Evolutionary conservation across 345 rosid genomes (phyloP), one percentile per base, ranked within the genome.

Genomic region (Gossypium sturtianum): DNA sequence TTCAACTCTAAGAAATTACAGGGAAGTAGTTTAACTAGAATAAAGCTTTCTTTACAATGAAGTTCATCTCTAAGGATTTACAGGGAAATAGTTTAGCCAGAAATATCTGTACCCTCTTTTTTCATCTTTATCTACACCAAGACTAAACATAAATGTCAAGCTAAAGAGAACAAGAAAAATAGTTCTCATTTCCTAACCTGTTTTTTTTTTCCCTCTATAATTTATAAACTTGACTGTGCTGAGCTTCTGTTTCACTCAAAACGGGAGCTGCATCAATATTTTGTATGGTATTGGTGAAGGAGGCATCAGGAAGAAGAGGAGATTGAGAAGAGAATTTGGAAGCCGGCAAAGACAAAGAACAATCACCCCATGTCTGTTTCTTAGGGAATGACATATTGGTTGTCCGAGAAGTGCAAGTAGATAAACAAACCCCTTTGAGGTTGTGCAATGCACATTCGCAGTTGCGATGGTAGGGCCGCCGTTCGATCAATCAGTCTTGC

Each of bases 401-500:
- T 60, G 59, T 25, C 2, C 27, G 53, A 2, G 63, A 73, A 76
- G 2, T 51, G n/a, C 72, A 68, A 16, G 77, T 38, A 27, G 63
- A 49, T 56, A 67, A 69, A 27, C 54, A 61, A 57, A 59, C 72
- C 0, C 78, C 76, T 54, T 82, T 56, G 4, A 71, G 56, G 13
- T 82, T 80, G 63, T 84, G 87, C 38, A 84, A 73, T 1, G 82
- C 86, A 34, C 87, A 86, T 62, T 67, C 17, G 52, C 89, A 86
- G 15, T 86, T 76, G 25, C 80, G 77, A 58, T 86, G 86, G 67
- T 86, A 84, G 3, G 87, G 87, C 66, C 85, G 61, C 29, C 81
- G 69, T 60, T 79, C 79, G 15, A 77, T 63, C 23, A 48, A 51
- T 4, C 22, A 4, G 10, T 77, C 77, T 1, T 74, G 41, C 56